Evolutionary conservation across 192 early-diverging fungal species (phyloP).

Genomic region (Entomortierella lignicola): DNA sequence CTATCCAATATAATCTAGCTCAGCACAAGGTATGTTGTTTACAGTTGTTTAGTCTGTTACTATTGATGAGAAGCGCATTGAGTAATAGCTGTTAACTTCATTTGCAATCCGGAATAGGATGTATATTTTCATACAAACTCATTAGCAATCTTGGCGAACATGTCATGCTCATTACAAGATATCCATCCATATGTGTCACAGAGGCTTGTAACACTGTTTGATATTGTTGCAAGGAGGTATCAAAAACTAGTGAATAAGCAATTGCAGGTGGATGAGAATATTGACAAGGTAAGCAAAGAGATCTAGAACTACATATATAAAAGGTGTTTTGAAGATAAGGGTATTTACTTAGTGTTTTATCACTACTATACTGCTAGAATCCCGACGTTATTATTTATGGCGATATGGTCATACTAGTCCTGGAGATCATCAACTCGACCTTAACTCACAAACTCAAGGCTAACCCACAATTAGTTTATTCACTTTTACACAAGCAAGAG

Average conservation of each 20-base stretch:
- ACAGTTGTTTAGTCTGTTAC: neutral
- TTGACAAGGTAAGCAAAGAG: slow-evolving; percentile 45
- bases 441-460: slow-evolving; percentile 68
- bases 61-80: too few species aligned
- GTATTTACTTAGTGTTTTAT: neutral
- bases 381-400: slow-evolving; percentile 69
- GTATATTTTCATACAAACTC: slow-evolving; percentile 75
- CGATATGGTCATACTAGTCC: slow-evolving; percentile 72
- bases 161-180: slow-evolving; percentile 67
- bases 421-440: slow-evolving; percentile 80
- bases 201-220: slow-evolving; percentile 75
- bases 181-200: slow-evolving; percentile 79
- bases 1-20: slow-evolving; percentile 75
- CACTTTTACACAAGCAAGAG: slow-evolving; percentile 73
- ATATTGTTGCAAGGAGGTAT: slow-evolving; percentile 73
- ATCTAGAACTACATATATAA: too few species aligned
- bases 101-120: slow-evolving; percentile 57
- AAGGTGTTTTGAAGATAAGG: too few species aligned
- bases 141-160: slow-evolving; percentile 73
- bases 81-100: neutral
- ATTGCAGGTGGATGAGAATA: slow-evolving; percentile 34
- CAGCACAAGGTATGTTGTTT: slow-evolving; percentile 67
- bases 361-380: slow-evolving; percentile 13
- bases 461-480: slow-evolving; percentile 78
- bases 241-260: slow-evolving; percentile 62